Percentiles rank a stretch among this genome's conserved stretches.
Conservation (phyloP, 2,329 filamentous ascomycete genomes). For the Bipolaris bicolor region DNA sequence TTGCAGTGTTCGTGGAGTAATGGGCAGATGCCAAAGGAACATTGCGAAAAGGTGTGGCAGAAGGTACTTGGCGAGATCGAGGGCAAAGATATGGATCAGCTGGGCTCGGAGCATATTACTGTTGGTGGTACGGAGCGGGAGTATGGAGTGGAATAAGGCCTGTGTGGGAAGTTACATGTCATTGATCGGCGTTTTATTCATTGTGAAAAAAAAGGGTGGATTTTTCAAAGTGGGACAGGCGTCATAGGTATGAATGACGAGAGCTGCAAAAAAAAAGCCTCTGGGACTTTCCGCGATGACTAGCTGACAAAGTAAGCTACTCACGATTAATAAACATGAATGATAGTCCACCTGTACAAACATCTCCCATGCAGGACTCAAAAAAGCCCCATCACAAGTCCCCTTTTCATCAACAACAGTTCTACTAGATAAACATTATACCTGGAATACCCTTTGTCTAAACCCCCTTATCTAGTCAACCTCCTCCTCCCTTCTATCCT, state of each 20-base stretch:
- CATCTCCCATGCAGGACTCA: too few species aligned
- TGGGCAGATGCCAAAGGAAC: background rate
- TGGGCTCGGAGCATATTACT: conserved; percentile 4
- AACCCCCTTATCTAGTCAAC: background rate
- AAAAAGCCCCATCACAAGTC: too few species aligned
- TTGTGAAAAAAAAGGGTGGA: too few species aligned
- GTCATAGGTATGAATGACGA: background rate
- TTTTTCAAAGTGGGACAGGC: background rate
- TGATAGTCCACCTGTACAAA: too few species aligned
- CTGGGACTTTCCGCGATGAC: background rate
- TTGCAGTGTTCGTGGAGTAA: conserved; percentile 14
- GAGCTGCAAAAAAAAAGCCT: background rate
- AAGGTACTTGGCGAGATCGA: background rate
- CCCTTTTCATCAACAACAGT: too few species aligned
- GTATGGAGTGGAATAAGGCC: background rate
- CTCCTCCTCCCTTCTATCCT: conserved; percentile 11
- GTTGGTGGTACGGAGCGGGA: conserved; percentile 7
- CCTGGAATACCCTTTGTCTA: too few species aligned
- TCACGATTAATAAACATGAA: background rate
- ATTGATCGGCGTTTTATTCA: background rate
- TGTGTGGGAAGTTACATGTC: too few species aligned
- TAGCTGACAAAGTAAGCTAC: background rate
- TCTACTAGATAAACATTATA: too few species aligned
- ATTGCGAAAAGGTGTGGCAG: conserved; percentile 10
- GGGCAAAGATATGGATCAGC: background rate